Conservation (phyloP, 2,329 filamentous ascomycete species). For the Dryadomyces quercivorus region DNA sequence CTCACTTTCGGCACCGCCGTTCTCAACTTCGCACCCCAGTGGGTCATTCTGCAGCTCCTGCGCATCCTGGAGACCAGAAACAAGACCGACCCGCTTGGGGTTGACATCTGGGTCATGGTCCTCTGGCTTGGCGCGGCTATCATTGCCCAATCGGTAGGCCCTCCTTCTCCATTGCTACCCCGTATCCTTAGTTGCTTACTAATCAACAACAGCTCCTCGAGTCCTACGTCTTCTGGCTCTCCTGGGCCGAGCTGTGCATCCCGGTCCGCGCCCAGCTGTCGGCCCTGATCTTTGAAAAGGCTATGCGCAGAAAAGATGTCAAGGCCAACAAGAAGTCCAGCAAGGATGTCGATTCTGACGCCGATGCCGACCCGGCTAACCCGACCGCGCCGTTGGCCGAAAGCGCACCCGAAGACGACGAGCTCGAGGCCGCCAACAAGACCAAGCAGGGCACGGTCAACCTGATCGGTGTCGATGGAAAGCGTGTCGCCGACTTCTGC, state of each 20-base stretch:
- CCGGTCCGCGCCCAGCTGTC: constrained; percentile 59
- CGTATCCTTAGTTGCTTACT: too few species aligned
- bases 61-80: constrained; percentile 46
- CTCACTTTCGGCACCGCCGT: constrained; percentile 42
- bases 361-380: constrained; percentile 16
- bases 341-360: constrained; percentile 20
- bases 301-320: constrained; percentile 64
- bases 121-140: constrained; percentile 49
- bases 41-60: constrained; percentile 55
- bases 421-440: constrained; percentile 30
- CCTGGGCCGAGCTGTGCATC: constrained; percentile 48
- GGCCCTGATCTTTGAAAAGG: constrained; percentile 63
- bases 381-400: constrained; percentile 11
- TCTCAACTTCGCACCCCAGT: constrained; percentile 58
- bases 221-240: constrained; percentile 54
- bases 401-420: constrained; percentile 33
- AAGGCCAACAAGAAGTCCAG: constrained; percentile 44
- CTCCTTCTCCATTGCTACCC: not conserved
- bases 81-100: constrained; percentile 29
- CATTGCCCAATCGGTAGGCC: constrained; percentile 31
- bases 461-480: constrained; percentile 63
- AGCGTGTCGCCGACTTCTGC: constrained; percentile 57
- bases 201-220: constrained; percentile 38
- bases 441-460: constrained; percentile 64
- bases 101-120: constrained; percentile 57